Evolutionary conservation across 192 early-diverging fungal genomes (phyloP), one percentile per base, ranked within the genome.

Genomic region (Backusella morwellensis): DNA sequence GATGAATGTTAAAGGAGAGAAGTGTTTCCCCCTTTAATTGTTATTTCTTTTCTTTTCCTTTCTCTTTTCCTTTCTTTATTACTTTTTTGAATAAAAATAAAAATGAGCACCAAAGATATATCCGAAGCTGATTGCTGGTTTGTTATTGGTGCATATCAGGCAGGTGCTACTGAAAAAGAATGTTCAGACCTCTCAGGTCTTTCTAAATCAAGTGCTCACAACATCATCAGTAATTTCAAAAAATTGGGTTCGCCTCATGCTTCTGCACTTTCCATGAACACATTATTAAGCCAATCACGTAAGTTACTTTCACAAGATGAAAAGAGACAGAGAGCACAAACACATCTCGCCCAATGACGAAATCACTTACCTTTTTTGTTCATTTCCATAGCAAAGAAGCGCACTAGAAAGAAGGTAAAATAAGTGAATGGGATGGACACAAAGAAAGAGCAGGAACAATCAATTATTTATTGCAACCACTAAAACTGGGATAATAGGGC

Each of bases 141-240:
- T 26, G 73, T 79, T 21, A 66, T 79, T 36, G 78, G 78, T 17
- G 78, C 78, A 35, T 68, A 79, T 70, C 78, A 79, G 52, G 78
- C 78, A 42, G 78, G 78, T 42, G 78, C 78, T 40, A 70, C 78
- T 63, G 78, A 79, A 42, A 73, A 42, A 66, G 44, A 75, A 40
- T 79, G 78, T n/a, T 67, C 78, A 17, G 47, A 74, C 11, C 38
- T 79, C 11, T 79, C 78, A 70, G 78, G 78, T 34, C 68, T 79
- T 19, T 68, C 78, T 41, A 79, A 75, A 29, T 59, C 78, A 6
- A 67, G 66, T 11, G 68, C 73, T 6, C 78, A 79, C 50, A 74
- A 38, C 66, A 79, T 79, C 68, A 74, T 79, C 47, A 70, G 69
- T 38, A 42, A 74, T 42, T 79, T 79, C 32, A 70, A 44, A 38